Evolutionary conservation across 805 yeast genomes (phyloP), one percentile per base, ranked within the genome.

Genomic region (Lachancea cidri): DNA sequence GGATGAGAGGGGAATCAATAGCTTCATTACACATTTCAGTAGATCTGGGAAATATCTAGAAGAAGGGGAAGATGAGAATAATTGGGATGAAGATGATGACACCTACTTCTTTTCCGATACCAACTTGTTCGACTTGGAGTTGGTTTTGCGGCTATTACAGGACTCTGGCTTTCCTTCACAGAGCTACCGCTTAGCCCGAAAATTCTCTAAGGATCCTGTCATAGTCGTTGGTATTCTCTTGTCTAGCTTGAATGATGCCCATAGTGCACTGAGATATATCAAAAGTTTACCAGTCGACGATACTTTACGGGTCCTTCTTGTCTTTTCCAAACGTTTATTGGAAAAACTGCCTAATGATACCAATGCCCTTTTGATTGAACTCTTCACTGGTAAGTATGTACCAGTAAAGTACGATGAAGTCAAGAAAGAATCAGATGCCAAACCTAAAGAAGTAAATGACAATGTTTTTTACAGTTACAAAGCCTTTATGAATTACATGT

Each of bases 371-470:
- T 67, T 91, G 43, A 88, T 93, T 38, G 83, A 84, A 20, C 83
- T 91, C 0, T 93, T 91, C 57, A 91, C 98, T 0, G 97, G 97
- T 0, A 79, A 76, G 41, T 91, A 82, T 58, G 67, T 64, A 20
- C 83, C 87, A 3, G 60, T 57, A 18, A 50, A 49, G 3, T 53
- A 48, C 33, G 38, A 35, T n/a, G 41, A 38, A 5, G 45, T 33
- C 33, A 45, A 34, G 30, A 42, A 17, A 24, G 32, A 42, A 11
- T 17, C 4, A 8, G 25, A 34, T 19, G 13, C 24, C n/a, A 20
- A 33, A 6, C 11, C 17, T n/a, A 36, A 38, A 39, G 31, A 35
- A 32, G 29, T 17, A 9, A 59, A 29, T n/a, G 42, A 53, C 47
- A 35, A 62, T 49, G 71, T 70, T 7, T 55, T 76, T 9, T 76